These are phyloP conservation scores for Balamuthia mandrillaris DNA, from an alignment of 208 protist species.

Conservation along the genomic window DNA sequence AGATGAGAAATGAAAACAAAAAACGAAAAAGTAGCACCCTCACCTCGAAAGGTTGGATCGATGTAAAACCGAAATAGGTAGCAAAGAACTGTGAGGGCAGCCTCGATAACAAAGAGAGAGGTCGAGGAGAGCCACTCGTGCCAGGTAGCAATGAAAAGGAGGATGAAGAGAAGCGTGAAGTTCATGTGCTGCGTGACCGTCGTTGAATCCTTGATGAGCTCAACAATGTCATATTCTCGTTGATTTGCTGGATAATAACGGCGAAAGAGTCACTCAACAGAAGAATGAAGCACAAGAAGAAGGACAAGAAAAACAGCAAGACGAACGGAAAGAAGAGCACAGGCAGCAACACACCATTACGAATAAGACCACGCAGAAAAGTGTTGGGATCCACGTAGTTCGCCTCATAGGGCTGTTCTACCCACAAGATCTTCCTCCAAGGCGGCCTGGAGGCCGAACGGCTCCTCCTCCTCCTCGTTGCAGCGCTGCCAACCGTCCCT, in stretches of 20 bases:
- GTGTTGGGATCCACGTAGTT: conserved; percentile 55
- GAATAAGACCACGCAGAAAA: conserved; percentile 49
- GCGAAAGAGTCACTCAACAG: neutral
- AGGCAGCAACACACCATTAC: conserved; percentile 21
- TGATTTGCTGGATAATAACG: conserved; percentile 6
- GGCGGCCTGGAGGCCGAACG: too few species aligned
- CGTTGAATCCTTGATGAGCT: conserved; percentile 49
- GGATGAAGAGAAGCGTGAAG: neutral
- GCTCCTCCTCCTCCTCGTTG: too few species aligned
- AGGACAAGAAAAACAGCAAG: neutral
- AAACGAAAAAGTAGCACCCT: neutral
- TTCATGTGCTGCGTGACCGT: conserved; percentile 53
- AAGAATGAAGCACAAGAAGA: too few species aligned
- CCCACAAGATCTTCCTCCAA: conserved; percentile 59
- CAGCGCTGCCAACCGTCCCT: too few species aligned
- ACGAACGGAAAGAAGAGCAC: too few species aligned
- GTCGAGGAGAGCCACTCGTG: neutral
- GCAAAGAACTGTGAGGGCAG: conserved; percentile 28
- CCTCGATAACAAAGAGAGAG: conserved; percentile 22
- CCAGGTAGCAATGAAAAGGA: conserved; percentile 41
- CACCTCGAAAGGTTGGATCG: conserved; percentile 40
- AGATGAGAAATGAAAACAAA: neutral
- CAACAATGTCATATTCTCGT: conserved; percentile 51
- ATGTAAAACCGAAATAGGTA: conserved; percentile 32
- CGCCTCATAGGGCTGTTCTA: conserved; percentile 54